These are phyloP conservation scores for Metschnikowia shivogae DNA, from an alignment of 805 yeast genomes.

Conservation along the genomic window DNA sequence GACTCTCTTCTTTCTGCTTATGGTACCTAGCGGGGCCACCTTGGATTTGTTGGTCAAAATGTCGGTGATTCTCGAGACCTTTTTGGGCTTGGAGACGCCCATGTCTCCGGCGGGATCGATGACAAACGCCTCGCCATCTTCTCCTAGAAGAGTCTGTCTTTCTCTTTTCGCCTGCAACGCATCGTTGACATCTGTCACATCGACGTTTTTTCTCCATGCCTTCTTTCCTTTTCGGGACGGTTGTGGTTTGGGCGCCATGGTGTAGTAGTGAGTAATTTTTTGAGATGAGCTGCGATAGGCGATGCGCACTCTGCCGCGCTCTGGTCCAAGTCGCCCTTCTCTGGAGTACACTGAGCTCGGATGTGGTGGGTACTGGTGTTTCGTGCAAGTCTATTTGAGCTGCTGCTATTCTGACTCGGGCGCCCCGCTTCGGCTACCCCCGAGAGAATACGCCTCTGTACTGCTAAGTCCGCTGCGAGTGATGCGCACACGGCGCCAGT, in stretches of 20 bases:
- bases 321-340: too few relatives aligned
- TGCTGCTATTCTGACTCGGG: too few relatives aligned
- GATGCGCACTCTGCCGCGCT: slow-evolving; percentile 4
- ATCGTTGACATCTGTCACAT: slow-evolving; percentile 70
- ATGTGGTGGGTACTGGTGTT: too few relatives aligned
- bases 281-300: slow-evolving; percentile 7
- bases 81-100: slow-evolving; percentile 37
- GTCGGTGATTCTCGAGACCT: slow-evolving; percentile 56
- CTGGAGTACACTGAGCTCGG: too few relatives aligned
- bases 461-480: too few relatives aligned
- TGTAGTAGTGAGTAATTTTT: slow-evolving; percentile 2
- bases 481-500: too few relatives aligned
- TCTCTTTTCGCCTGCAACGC: slow-evolving; percentile 70
- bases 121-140: slow-evolving; percentile 41
- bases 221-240: slow-evolving; percentile 87
- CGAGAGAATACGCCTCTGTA: too few relatives aligned
- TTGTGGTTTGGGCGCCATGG: slow-evolving; percentile 43
- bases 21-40: slow-evolving; percentile 56
- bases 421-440: too few relatives aligned
- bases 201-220: slow-evolving; percentile 91
- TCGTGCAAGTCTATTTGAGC: too few relatives aligned
- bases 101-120: slow-evolving; percentile 38
- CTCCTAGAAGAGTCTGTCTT: slow-evolving; percentile 51
- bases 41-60: slow-evolving; percentile 73
- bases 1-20: slow-evolving; percentile 53